These are phyloP conservation scores for Chalciporus sp. DNA, from an alignment of 1,284 basidiomycete genomes.

Conservation along the genomic window DNA sequence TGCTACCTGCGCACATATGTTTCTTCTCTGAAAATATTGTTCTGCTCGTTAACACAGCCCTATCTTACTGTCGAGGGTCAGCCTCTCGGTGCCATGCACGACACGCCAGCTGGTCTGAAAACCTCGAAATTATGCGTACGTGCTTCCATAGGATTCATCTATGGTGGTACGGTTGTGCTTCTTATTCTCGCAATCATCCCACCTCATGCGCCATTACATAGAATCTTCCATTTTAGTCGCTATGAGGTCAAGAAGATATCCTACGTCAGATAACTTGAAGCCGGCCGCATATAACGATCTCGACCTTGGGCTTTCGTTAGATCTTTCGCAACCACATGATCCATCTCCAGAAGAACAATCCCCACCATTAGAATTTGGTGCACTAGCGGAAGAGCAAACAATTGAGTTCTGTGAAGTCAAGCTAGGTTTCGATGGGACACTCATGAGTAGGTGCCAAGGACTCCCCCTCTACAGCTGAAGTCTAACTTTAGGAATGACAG, in stretches of 20 bases:
- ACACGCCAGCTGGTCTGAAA: conserved; percentile 41
- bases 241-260: conserved; percentile 55
- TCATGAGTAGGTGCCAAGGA: conserved; percentile 41
- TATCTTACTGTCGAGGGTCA: conserved; percentile 39
- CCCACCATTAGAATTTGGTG: conserved; percentile 54
- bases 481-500: conserved; percentile 31
- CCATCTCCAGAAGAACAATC: conserved; percentile 33
- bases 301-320: conserved; percentile 47
- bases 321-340: conserved; percentile 33
- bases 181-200: not conserved
- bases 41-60: conserved; percentile 48
- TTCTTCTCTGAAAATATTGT: conserved; percentile 44
- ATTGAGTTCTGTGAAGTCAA: conserved; percentile 67
- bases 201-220: conserved; percentile 30
- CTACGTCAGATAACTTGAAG: conserved; percentile 35
- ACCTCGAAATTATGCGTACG: conserved; percentile 52
- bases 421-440: conserved; percentile 47
- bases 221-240: conserved; percentile 66
- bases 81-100: conserved; percentile 27
- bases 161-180: conserved; percentile 51
- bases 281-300: conserved; percentile 41
- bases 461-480: conserved; percentile 6
- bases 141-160: conserved; percentile 66
- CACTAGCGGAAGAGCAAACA: conserved; percentile 60
- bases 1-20: conserved; percentile 50